Percentiles rank a stretch among this genome's conserved stretches.
These are phyloP conservation scores for Daphne laureola DNA, from an alignment of 441 rosid genomes.

Conservation along the genomic window DNA sequence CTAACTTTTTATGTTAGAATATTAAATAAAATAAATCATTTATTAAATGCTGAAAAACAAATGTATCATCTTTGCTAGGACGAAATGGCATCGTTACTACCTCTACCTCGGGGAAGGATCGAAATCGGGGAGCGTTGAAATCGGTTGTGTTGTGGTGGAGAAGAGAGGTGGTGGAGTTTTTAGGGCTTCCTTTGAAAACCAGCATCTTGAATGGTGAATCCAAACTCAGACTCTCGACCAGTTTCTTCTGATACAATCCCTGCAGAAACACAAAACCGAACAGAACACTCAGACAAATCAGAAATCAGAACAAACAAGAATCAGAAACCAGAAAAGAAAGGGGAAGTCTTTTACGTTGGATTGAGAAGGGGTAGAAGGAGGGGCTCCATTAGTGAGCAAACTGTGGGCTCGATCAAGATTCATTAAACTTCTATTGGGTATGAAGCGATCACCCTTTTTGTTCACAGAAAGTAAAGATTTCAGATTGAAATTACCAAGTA, in stretches of 20 bases:
- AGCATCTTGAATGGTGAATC: constrained; percentile 42
- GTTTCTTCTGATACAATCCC: constrained; percentile 27
- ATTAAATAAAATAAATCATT: too few species aligned
- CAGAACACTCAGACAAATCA: not conserved
- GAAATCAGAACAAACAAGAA: not conserved
- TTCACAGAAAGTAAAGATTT: not conserved
- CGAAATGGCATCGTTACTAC: too few species aligned
- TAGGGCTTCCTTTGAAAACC: constrained; percentile 47
- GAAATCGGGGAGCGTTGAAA: constrained; percentile 15
- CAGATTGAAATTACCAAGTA: not conserved
- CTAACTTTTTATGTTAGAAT: too few species aligned
- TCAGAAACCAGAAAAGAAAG: not conserved
- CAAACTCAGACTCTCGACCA: constrained; percentile 27
- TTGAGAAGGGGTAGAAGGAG: constrained; percentile 11
- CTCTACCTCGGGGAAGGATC: constrained; percentile 36
- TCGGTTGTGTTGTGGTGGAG: constrained; percentile 34
- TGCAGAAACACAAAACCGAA: constrained; percentile 11
- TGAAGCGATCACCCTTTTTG: constrained; percentile 40
- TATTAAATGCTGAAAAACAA: too few species aligned
- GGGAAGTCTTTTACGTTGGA: constrained; percentile 22
- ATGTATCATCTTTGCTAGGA: too few species aligned
- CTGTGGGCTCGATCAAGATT: constrained; percentile 51
- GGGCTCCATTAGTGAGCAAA: constrained; percentile 30
- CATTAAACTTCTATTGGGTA: constrained; percentile 53
- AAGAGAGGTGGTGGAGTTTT: constrained; percentile 20